These are phyloP conservation scores for Curvularia eragrostidis DNA, from an alignment of 2,329 filamentous ascomycete species.

Conservation along the genomic window DNA sequence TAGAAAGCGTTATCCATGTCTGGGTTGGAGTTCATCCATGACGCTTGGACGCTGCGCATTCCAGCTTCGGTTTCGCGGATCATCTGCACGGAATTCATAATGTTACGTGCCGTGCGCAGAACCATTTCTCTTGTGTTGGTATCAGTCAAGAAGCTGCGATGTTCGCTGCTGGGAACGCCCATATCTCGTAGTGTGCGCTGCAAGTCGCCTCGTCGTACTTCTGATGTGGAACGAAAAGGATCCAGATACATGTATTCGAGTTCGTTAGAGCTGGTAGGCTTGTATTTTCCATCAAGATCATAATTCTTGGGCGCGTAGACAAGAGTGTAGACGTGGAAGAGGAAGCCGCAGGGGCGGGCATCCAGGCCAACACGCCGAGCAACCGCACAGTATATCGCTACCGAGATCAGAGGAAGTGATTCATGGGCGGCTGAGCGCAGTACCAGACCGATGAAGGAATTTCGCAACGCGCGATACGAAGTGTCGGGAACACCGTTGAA, in stretches of 20 bases:
- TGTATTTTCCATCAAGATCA: slow-evolving; percentile 56
- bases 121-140: slow-evolving; percentile 72
- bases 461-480: slow-evolving; percentile 80
- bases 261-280: slow-evolving; percentile 33
- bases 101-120: slow-evolving; percentile 79
- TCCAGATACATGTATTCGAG: slow-evolving; percentile 76
- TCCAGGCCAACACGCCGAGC: slow-evolving; percentile 76
- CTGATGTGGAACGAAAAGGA: slow-evolving; percentile 74
- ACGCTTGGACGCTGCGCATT: slow-evolving; percentile 28
- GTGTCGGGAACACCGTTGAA: slow-evolving; percentile 75
- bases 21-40: slow-evolving; percentile 39
- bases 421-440: slow-evolving; percentile 75
- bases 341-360: slow-evolving; percentile 80
- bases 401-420: slow-evolving; percentile 84
- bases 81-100: slow-evolving; percentile 73
- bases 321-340: slow-evolving; percentile 83
- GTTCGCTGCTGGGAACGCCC: slow-evolving; percentile 50
- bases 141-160: slow-evolving; percentile 66
- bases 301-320: slow-evolving; percentile 68
- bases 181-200: slow-evolving; percentile 64
- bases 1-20: slow-evolving; percentile 71
- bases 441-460: slow-evolving; percentile 86
- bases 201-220: slow-evolving; percentile 68
- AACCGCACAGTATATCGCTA: slow-evolving; percentile 83
- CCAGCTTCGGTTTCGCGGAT: slow-evolving; percentile 41